Percentiles rank a stretch among this genome's conserved stretches.
These are phyloP conservation scores for Penicillium sp. DNA, from an alignment of 2,329 filamentous ascomycete genomes.

Conservation along the genomic window DNA sequence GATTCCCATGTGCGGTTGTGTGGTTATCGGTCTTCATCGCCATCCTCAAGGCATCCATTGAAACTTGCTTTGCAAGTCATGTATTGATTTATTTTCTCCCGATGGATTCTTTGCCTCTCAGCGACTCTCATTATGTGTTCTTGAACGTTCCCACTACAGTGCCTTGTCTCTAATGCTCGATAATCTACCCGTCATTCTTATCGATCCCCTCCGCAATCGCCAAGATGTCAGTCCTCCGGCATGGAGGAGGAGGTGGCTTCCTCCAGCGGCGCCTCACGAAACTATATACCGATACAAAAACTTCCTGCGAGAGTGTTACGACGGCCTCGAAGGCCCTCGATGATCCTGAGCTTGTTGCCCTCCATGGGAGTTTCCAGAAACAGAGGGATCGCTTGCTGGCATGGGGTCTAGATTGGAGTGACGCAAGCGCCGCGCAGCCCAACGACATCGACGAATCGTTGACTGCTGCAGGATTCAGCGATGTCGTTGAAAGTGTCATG, in stretches of 20 bases:
- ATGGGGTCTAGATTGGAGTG: constrained; percentile 67
- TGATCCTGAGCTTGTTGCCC: constrained; percentile 54
- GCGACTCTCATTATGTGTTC: constrained; percentile 17
- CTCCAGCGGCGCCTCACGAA: constrained; percentile 56
- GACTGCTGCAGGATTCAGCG: constrained; percentile 61
- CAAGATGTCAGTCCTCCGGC: constrained; percentile 49
- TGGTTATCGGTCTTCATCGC: constrained; percentile 28
- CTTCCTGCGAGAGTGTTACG: constrained; percentile 57
- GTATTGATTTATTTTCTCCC: constrained; percentile 7
- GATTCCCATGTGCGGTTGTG: constrained; percentile 35
- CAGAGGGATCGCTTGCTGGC: constrained; percentile 64
- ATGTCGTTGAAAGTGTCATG: constrained; percentile 64
- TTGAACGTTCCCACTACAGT: constrained; percentile 10
- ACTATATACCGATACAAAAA: constrained; percentile 65
- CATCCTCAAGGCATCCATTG: constrained; percentile 24
- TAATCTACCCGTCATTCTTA: constrained; percentile 12
- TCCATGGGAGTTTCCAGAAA: constrained; percentile 61
- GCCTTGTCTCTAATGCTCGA: constrained; percentile 19
- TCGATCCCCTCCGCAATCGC: constrained; percentile 22
- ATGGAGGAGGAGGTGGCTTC: constrained; percentile 41
- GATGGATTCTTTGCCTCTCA: constrained; percentile 11
- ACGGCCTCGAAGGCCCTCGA: constrained; percentile 50
- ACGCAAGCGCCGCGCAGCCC: constrained; percentile 56
- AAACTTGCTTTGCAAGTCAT: constrained; percentile 7
- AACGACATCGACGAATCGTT: constrained; percentile 64